Evolutionary conservation across 805 yeast species (phyloP).

Genomic region (Candida koratica): DNA sequence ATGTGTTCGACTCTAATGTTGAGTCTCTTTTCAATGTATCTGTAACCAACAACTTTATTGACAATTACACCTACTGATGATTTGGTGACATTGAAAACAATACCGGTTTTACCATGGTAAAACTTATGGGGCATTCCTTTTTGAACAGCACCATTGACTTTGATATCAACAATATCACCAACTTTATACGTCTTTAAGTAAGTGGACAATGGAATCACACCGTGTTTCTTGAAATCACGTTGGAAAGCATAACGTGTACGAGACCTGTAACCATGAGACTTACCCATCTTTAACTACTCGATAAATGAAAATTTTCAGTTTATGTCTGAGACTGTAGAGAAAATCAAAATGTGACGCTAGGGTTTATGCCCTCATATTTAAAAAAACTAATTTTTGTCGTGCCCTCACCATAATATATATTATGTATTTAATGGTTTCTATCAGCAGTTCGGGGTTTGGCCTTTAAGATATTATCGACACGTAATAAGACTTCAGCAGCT

Average conservation of each 20-base stretch:
- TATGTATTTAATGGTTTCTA: conserved; percentile 58
- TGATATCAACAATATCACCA: conserved; percentile 99
- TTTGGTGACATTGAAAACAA: conserved; percentile 98
- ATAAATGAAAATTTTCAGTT: conserved; percentile 6
- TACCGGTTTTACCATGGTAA: conserved; percentile 99
- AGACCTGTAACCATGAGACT: conserved; percentile 94
- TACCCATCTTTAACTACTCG: conserved; percentile 8
- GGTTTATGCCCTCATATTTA: not conserved
- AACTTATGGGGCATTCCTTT: conserved; percentile 99
- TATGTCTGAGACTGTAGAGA: conserved; percentile 1
- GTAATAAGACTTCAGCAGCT: conserved; percentile 91
- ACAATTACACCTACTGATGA: conserved; percentile 96
- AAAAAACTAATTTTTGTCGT: no score
- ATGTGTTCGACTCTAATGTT: conserved; percentile 98
- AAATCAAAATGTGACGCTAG: conserved; percentile 4
- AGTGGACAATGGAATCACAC: conserved; percentile 89
- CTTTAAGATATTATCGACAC: conserved; percentile 95
- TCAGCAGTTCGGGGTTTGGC: conserved; percentile 98
- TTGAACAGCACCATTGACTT: conserved; percentile 98
- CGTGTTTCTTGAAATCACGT: conserved; percentile 99
- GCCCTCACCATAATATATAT: no score
- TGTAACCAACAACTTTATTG: conserved; percentile 98
- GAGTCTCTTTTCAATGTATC: conserved; percentile 98
- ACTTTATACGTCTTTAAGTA: conserved; percentile 98
- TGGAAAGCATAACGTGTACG: conserved; percentile 99